phyloP scores from a whole-genome alignment of 23 red algal genomes.

The Agarophyton chilense region DNA sequence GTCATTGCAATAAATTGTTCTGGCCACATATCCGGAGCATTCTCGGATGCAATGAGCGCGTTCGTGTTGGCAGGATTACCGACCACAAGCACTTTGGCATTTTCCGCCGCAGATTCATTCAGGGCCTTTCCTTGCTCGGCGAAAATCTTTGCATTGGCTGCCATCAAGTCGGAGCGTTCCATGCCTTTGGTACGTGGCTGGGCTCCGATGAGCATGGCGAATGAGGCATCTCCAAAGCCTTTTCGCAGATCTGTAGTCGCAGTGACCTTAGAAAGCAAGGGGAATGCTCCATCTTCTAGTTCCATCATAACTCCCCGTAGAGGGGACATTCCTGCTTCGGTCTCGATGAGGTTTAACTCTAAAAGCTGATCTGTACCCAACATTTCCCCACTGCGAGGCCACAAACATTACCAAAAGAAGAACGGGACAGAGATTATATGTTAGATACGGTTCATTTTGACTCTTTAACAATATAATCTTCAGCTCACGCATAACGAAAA shows the following conservation, averaged over 20 bases:
- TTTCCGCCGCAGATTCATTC: constrained; percentile 61
- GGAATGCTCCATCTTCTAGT: constrained; percentile 95
- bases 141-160: constrained; percentile 95
- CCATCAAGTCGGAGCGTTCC: constrained; percentile 91
- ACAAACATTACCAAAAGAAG: background rate
- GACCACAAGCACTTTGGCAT: constrained; percentile 84
- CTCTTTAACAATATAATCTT: background rate
- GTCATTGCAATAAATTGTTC: constrained; percentile 97
- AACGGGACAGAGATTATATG: background rate
- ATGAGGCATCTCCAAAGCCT: constrained; percentile 92
- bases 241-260: constrained; percentile 84
- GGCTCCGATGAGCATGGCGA: constrained; percentile 87
- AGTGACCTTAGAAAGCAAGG: constrained; percentile 80
- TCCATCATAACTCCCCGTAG: constrained; percentile 98
- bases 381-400: constrained; percentile 81
- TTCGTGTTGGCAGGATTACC: constrained; percentile 97
- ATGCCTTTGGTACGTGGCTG: constrained; percentile 84
- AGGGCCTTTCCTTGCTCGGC: constrained; percentile 93
- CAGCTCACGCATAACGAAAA: background rate
- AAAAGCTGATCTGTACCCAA: constrained; percentile 93
- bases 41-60: constrained; percentile 88
- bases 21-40: constrained; percentile 89
- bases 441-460: background rate
- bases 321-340: constrained; percentile 78
- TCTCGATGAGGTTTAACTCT: constrained; percentile 83